Base-by-base conservation (phyloP, 345 rosid species). In the Atalantia buxifolia region DNA sequence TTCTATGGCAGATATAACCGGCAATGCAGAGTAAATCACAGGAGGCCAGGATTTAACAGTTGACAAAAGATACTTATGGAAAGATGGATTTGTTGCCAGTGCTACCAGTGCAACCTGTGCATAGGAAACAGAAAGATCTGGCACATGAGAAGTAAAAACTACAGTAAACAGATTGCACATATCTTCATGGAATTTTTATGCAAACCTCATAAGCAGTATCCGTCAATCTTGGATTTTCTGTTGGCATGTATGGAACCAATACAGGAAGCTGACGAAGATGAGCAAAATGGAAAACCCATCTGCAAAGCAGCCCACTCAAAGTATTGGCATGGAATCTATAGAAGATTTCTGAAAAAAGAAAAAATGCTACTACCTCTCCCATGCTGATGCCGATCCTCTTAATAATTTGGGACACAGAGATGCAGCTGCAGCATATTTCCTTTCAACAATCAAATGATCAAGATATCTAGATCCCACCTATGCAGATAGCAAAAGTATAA, bases 221-320 rank as follows among this genome's bases (percentile, higher is more conserved):
- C 82, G 94, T 94, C 79, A 97, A 87, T 88, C 86, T 94, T 65
- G 99, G 98, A 82, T 86, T 89, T 76, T 94, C 93, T 22, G 94
- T 93, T 71, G 99, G 99, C 72, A 97, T 94, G 81, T 88, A 91
- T 59, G 98, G 99, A 84, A 94, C 98, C 90, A 97, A 86, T 45
- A 92, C 96, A 66, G 98, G 98, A 69, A 97, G 96, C 80, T 93
- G 99, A 42, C 98, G 99, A 60, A 97, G 94, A 85, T 94, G 98
- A 77, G 99, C 99, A 88, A 97, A 97, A 82, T 93, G 98, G 90
- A 97, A 97, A 85, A 94, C 96, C 99, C 99, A 97, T 81, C 99
- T 97, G 91, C 66, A 42, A 80, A 77, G 78, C 80, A 87, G 76
- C 56, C 66, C 56, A 70, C 33, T 9, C 78, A 53, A 80, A 61